Evolutionary conservation across 2,329 filamentous ascomycete genomes (phyloP), one percentile per base, ranked within the genome.

Genomic region (Ceratocystis albifundus): DNA sequence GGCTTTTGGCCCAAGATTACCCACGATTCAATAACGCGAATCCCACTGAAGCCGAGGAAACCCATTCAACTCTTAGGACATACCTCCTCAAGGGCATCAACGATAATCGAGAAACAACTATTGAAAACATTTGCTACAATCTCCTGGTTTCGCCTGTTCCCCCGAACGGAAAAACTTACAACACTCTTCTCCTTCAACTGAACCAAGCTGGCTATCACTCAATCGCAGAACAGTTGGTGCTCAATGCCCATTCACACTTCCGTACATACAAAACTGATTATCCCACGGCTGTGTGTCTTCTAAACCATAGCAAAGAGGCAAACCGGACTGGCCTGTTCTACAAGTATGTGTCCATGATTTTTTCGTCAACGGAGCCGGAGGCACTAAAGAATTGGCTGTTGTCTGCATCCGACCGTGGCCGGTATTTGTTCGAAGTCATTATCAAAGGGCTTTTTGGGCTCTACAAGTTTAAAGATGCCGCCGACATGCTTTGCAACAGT

Each of bases 121-220:
- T 79, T 41, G 73, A 72, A n/a, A 79, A 78, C 70, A 77, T 85
- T 64, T 84, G 82, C 73, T 86, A 86, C 74, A 90, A 89, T 71
- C 76, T 94, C 2, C 78, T 90, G 17, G 76, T 84, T 2, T 84
- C 83, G 1, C 73, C 80, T 1, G 77, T 82, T 20, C 82, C 84
- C 0, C 87, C 88, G 0, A 83, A 83, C 69, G 80, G 88, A 45
- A 79, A 84, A 69, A 90, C 86, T 2, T 90, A 86, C 76, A 91
- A 91, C 71, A 80, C 81, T 12, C 78, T 94, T 30, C 80, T 93
- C 2, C 73, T 82, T n/a, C 82, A 83, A n/a, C 84, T 93, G 63
- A 79, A 81, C 64, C 77, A 78, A 41, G 72, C 80, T 4, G 76
- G 79, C 32, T 76, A 80, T 64, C 76, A 80, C 66, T 74, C 76